These are phyloP conservation scores for Solanum paucissectum DNA, from an alignment of 257 asterid genomes.

Conservation along the genomic window DNA sequence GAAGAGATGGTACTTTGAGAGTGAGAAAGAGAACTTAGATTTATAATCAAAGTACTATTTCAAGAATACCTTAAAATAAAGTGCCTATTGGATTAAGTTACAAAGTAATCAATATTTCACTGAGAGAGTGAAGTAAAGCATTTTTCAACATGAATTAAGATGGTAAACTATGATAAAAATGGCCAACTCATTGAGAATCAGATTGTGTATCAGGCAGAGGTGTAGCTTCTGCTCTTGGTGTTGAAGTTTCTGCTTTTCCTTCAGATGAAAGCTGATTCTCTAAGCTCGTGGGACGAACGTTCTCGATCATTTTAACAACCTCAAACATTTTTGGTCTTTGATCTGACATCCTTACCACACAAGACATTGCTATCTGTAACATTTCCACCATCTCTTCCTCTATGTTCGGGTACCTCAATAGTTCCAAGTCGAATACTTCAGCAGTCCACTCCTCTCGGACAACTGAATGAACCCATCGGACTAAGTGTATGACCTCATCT, in stretches of 20 bases:
- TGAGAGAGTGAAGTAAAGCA: conserved; percentile 26
- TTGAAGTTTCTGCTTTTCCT: conserved; percentile 13
- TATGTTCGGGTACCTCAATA: conserved; percentile 52
- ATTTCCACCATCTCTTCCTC: conserved; percentile 79
- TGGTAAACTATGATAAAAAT: neutral
- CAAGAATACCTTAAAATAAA: neutral
- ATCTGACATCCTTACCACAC: conserved; percentile 53
- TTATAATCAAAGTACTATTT: neutral
- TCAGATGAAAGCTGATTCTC: conserved; percentile 9
- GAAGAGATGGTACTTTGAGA: neutral
- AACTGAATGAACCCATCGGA: conserved; percentile 81
- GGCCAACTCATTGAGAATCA: neutral
- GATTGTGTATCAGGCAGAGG: neutral
- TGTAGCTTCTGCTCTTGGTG: conserved; percentile 20
- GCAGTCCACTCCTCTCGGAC: conserved; percentile 91
- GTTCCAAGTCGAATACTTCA: conserved; percentile 68
- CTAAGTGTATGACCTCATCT: conserved; percentile 57
- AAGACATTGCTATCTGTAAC: conserved; percentile 63
- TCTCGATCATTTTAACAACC: conserved; percentile 49
- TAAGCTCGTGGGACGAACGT: conserved; percentile 14
- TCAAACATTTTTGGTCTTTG: conserved; percentile 65
- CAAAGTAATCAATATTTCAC: conserved; percentile 19
- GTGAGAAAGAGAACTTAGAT: neutral
- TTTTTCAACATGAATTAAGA: neutral
- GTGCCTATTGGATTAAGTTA: neutral